A percentile compares a stretch with the other conserved stretches of the same genome.
These are phyloP conservation scores for Phytophthora ramorum DNA, from an alignment of 352 stramenopile species.

Conservation along the genomic window DNA sequence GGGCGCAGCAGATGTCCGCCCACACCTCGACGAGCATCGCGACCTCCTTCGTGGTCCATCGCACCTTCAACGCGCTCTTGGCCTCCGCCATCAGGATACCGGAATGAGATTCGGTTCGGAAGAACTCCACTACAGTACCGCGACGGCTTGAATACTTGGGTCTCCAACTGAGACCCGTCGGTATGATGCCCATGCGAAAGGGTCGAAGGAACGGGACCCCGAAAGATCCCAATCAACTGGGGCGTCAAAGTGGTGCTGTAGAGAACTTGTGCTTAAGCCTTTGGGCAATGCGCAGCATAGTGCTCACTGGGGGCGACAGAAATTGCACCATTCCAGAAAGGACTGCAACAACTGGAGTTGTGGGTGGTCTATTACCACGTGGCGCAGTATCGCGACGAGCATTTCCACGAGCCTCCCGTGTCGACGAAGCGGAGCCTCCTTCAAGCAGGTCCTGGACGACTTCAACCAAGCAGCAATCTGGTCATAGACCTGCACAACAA, in stretches of 20 bases:
- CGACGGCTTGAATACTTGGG: too few species aligned
- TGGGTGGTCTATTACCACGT: neutral
- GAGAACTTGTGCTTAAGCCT: too few species aligned
- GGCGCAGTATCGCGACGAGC: neutral
- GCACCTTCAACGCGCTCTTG: slow-evolving; percentile 21
- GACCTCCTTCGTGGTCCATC: slow-evolving; percentile 22
- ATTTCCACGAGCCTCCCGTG: neutral
- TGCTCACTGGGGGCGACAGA: too few species aligned
- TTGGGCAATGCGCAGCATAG: too few species aligned
- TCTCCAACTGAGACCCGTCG: slow-evolving; percentile 2
- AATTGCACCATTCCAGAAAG: too few species aligned
- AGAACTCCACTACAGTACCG: neutral
- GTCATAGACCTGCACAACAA: neutral
- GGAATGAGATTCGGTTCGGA: neutral
- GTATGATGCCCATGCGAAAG: neutral
- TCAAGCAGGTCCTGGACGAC: neutral
- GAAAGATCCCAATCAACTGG: neutral
- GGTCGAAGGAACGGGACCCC: neutral
- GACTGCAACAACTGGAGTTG: too few species aligned
- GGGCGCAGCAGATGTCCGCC: slow-evolving; percentile 10
- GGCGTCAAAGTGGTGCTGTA: too few species aligned
- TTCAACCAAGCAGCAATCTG: slow-evolving; percentile 8
- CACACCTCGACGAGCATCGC: slow-evolving; percentile 27
- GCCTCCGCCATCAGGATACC: slow-evolving; percentile 8
- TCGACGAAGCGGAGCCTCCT: slow-evolving; percentile 2